Base-by-base conservation (phyloP, 75 land plant species). In the Selaginella moellendorffii region DNA sequence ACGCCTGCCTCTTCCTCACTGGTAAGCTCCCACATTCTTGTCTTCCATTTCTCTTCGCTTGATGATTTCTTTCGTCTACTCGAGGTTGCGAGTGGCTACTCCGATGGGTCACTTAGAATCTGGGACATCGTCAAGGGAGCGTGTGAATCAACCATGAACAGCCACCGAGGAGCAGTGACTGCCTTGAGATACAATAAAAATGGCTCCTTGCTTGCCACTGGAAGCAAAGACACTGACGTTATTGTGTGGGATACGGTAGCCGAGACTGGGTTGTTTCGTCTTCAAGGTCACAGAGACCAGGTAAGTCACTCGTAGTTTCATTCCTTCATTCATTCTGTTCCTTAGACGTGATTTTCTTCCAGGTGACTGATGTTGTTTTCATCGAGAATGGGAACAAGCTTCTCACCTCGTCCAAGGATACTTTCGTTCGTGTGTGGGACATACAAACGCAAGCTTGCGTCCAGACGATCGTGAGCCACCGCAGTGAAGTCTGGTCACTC, bases 361-460 rank as follows among this genome's bases (percentile, higher is more conserved):
- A 95, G 99, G 92, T 95, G 26, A 95, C 99, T 24, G 99, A 95
- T 70, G 73, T 95, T 28, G 83, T 84, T n/a, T 95, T 95, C 30
- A 18, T 95, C 31, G 97, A 82, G 74, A 76, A 76, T 25, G 79
- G 79, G 52, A 86, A 82, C 67, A 86, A 79, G 59, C 82, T 95
- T 22, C 88, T 90, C 54, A 95, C 83, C 69, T 83, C 85, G 26
- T 95, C 86, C n/a, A 95, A 95, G 51, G 99, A 95, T 70, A 90
- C 83, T 30, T 80, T 80, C 63, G 62, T 95, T 28, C 77, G 87
- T 25, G 91, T 95, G 20, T 95, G 99, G 99, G 97, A 95, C 65
- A 78, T 95, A 54, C 91, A 90, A 28, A 79, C 83, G 22, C 92
- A 95, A 68, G 68, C 82, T 42, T 95, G 99, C 65, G 67, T 90